phyloP scores from a whole-genome alignment of 345 rosid species.

The Aquilaria sinensis region DNA sequence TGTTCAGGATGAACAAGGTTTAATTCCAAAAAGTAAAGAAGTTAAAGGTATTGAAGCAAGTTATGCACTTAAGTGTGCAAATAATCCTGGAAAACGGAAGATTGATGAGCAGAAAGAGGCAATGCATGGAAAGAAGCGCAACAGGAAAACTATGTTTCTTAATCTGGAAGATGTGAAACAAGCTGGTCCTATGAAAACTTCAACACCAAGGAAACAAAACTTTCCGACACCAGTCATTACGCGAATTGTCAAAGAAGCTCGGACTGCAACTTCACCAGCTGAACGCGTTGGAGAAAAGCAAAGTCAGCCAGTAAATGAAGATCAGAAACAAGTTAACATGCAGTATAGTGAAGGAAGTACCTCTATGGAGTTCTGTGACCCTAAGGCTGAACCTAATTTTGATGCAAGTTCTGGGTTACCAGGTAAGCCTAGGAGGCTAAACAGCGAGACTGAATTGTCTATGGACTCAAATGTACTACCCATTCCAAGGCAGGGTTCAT shows the following conservation, averaged over 20 bases:
- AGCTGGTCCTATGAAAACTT: constrained; percentile 62
- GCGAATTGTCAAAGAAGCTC: constrained; percentile 78
- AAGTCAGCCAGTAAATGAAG: constrained; percentile 35
- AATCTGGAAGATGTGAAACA: constrained; percentile 94
- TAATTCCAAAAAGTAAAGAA: constrained; percentile 60
- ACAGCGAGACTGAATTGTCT: constrained; percentile 48
- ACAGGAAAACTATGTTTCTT: constrained; percentile 86
- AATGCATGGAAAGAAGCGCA: constrained; percentile 96
- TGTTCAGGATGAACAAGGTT: constrained; percentile 42
- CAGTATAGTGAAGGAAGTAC: constrained; percentile 45
- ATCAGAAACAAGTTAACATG: constrained; percentile 55
- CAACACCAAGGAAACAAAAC: constrained; percentile 75
- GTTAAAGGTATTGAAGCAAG: constrained; percentile 78
- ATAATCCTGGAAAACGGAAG: constrained; percentile 73
- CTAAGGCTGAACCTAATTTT: constrained; percentile 61
- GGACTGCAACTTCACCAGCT: constrained; percentile 32
- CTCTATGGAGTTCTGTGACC: constrained; percentile 40
- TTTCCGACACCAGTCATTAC: constrained; percentile 44
- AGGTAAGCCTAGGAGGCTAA: constrained; percentile 54
- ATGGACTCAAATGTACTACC: constrained; percentile 43
- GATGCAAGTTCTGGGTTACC: constrained; percentile 44
- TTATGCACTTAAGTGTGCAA: constrained; percentile 62
- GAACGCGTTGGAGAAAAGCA: constrained; percentile 57
- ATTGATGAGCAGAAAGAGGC: constrained; percentile 90
- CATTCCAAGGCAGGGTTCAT: constrained; percentile 68